phyloP scores from a whole-genome alignment of 352 stramenopile species.

The Globisporangium spiculum region DNA sequence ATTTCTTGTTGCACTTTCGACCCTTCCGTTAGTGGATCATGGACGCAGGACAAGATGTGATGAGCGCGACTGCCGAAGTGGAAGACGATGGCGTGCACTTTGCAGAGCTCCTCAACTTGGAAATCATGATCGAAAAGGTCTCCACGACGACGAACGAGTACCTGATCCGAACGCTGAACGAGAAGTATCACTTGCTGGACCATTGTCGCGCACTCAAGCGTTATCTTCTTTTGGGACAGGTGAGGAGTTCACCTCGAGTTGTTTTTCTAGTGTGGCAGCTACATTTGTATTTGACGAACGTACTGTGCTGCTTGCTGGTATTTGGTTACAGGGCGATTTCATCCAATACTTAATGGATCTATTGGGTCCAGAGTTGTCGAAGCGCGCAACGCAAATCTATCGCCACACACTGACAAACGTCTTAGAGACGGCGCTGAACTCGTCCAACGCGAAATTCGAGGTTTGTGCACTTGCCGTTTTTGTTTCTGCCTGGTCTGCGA shows the following conservation, averaged over 20 bases:
- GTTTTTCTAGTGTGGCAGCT: not conserved
- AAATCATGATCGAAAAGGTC: constrained; percentile 76
- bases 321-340: constrained; percentile 90
- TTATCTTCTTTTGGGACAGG: constrained; percentile 98
- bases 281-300: not conserved
- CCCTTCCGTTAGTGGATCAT: constrained; percentile 58
- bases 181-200: constrained; percentile 92
- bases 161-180: constrained; percentile 90
- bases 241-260: constrained; percentile 10
- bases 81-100: constrained; percentile 68
- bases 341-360: constrained; percentile 96
- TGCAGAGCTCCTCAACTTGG: constrained; percentile 62
- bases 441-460: constrained; percentile 95
- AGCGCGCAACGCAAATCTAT: constrained; percentile 91
- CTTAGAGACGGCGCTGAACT: constrained; percentile 92
- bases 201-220: constrained; percentile 96
- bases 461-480: constrained; percentile 32
- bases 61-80: constrained; percentile 42
- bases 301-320: not conserved
- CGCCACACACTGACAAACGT: constrained; percentile 94
- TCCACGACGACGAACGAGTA: constrained; percentile 86
- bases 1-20: not conserved
- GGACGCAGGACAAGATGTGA: constrained; percentile 44
- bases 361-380: constrained; percentile 88
- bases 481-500: not conserved